Conservation (phyloP, 1,139 yeast species). For the Starmera stellimalicola region DNA sequence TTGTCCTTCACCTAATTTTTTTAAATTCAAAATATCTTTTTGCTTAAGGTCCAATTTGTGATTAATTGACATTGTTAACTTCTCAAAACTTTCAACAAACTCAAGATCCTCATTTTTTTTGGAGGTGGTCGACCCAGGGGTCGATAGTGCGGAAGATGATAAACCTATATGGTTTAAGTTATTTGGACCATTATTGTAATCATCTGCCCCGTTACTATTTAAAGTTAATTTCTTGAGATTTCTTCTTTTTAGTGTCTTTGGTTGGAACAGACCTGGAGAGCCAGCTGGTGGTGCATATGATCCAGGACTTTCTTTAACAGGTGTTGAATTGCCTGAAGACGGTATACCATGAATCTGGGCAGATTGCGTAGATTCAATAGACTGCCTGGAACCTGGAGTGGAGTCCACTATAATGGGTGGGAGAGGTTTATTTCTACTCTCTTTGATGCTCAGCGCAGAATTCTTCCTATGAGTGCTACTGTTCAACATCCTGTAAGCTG, state of each 20-base stretch:
- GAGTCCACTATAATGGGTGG: conserved; percentile 16
- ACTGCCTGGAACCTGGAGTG: conserved; percentile 4
- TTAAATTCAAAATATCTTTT: conserved; percentile 64
- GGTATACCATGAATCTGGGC: not conserved
- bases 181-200: conserved; percentile 7
- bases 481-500: not conserved
- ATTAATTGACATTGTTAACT: conserved; percentile 19
- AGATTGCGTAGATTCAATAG: not conserved
- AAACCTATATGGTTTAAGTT: conserved; percentile 3
- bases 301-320: conserved; percentile 3
- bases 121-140: conserved; percentile 13
- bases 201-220: conserved; percentile 11
- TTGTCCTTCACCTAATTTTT: conserved; percentile 84
- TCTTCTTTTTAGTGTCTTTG: conserved; percentile 60
- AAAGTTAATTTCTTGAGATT: conserved; percentile 67
- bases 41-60: conserved; percentile 33
- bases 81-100: conserved; percentile 26
- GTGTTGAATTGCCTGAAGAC: conserved; percentile 1
- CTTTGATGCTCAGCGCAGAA: conserved; percentile 15
- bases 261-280: conserved; percentile 25
- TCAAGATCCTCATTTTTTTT: conserved; percentile 22
- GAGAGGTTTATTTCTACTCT: conserved; percentile 18
- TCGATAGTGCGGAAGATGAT: conserved; percentile 2
- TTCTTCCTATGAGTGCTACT: conserved; percentile 15
- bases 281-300: conserved; percentile 5